These are phyloP conservation scores for Tetragonia tetragonoides DNA, from an alignment of 148 eudicot species.

Conservation along the genomic window DNA sequence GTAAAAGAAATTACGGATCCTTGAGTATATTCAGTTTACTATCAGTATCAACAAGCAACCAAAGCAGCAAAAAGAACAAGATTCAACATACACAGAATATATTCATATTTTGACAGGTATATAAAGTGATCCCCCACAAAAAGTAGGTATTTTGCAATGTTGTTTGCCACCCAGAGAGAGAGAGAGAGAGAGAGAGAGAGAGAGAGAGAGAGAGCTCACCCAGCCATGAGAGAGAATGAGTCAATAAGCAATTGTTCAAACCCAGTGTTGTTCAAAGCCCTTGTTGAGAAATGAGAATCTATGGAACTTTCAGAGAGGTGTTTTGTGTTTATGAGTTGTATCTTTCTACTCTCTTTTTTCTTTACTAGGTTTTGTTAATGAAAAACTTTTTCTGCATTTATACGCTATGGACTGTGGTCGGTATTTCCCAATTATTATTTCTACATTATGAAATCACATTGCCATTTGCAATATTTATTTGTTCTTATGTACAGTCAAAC, in stretches of 20 bases:
- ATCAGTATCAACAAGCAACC: background rate
- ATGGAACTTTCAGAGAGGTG: too few relatives aligned
- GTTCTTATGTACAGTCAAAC: too few relatives aligned
- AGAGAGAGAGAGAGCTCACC: constrained; percentile 15
- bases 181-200: background rate
- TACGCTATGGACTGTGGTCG: too few relatives aligned
- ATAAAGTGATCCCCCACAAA: constrained; percentile 2
- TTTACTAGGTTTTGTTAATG: too few relatives aligned
- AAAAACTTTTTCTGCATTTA: too few relatives aligned
- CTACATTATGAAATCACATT: too few relatives aligned
- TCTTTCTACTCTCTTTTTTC: too few relatives aligned
- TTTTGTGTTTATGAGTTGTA: too few relatives aligned
- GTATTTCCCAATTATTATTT: too few relatives aligned
- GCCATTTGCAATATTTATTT: too few relatives aligned
- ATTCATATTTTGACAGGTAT: background rate
- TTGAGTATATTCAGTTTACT: background rate
- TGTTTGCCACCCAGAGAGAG: background rate
- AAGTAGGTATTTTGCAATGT: background rate
- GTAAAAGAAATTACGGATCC: background rate
- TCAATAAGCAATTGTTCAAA: background rate
- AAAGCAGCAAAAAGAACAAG: background rate
- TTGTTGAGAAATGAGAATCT: background rate
- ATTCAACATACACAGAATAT: background rate
- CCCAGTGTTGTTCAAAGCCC: constrained; percentile 9
- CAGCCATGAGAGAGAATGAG: constrained; percentile 28